phyloP scores from a whole-genome alignment of 768 basidiomycete genomes.

The Dentipellis sp. region DNA sequence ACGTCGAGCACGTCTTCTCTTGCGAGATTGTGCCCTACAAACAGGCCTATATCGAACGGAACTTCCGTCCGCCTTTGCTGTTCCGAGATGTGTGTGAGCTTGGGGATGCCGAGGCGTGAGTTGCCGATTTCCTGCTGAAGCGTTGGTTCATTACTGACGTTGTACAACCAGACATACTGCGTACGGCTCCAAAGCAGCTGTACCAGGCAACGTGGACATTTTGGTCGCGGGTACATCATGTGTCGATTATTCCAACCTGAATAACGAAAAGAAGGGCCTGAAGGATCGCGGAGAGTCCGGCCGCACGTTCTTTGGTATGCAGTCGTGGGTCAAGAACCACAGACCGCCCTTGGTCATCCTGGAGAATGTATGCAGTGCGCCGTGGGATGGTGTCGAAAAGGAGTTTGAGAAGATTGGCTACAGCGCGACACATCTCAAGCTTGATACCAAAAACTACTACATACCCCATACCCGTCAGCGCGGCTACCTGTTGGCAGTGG shows the following conservation, averaged over 20 bases:
- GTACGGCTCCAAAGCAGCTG: conserved; percentile 76
- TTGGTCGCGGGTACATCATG: conserved; percentile 93
- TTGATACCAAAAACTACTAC: conserved; percentile 86
- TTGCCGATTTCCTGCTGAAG: not conserved
- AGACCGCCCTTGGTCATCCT: conserved; percentile 87
- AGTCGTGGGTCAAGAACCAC: conserved; percentile 82
- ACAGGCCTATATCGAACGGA: conserved; percentile 94
- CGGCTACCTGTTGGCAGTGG: conserved; percentile 77
- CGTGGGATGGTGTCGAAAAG: conserved; percentile 69
- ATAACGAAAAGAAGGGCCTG: conserved; percentile 86
- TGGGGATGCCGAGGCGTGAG: conserved; percentile 69
- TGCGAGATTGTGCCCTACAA: conserved; percentile 98
- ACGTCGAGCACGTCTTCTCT: conserved; percentile 89
- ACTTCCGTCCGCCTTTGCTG: conserved; percentile 85
- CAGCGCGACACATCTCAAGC: conserved; percentile 56
- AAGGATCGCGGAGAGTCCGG: conserved; percentile 89
- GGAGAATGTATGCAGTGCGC: conserved; percentile 89
- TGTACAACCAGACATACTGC: conserved; percentile 64
- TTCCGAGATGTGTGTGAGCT: conserved; percentile 94
- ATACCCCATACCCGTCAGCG: conserved; percentile 93
- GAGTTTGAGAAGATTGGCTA: conserved; percentile 74
- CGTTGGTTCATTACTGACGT: conserved; percentile 1
- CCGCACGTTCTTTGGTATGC: conserved; percentile 90
- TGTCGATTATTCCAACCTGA: conserved; percentile 94
- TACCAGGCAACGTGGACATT: conserved; percentile 87